A percentile compares a stretch with the other conserved stretches of the same genome.
Evolutionary conservation across 2,329 filamentous ascomycete species (phyloP).

Genomic region (Phaeosphaeria sp.): DNA sequence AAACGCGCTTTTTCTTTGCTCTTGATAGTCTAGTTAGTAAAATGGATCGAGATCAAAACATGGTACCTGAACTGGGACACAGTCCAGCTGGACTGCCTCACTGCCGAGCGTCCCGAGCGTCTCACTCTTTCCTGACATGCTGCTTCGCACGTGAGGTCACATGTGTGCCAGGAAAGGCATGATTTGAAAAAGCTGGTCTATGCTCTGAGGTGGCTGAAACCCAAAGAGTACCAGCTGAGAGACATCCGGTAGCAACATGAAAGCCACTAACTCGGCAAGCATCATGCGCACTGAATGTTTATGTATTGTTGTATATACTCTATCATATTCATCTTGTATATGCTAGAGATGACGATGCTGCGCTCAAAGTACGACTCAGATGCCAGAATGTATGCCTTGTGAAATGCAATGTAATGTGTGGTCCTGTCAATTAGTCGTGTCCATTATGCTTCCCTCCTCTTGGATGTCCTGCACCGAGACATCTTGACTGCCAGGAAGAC

Average conservation of each 20-base stretch:
- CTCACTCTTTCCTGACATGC: neutral
- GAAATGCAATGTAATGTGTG: neutral
- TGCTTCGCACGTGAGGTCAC: neutral
- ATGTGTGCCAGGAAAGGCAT: neutral
- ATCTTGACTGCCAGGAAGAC: slow-evolving; percentile 7
- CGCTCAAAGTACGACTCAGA: neutral
- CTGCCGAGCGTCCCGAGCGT: no score
- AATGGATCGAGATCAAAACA: neutral
- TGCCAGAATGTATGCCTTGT: neutral
- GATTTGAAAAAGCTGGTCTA: neutral
- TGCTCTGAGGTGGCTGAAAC: neutral
- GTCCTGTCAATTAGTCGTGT: neutral
- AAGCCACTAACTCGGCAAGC: neutral
- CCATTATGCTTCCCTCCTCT: neutral
- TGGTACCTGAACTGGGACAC: neutral
- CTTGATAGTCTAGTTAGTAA: neutral
- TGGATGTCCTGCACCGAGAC: slow-evolving; percentile 1
- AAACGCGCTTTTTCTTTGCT: neutral
- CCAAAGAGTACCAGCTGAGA: neutral
- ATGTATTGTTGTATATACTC: neutral
- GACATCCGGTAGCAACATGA: neutral
- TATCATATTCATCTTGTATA: neutral
- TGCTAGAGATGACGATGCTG: neutral
- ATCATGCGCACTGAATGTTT: neutral
- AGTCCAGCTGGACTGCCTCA: neutral